Evolutionary conservation across 179 eudicot species (phyloP), one percentile per base, ranked within the genome.

Genomic region (Patellifolia procumbens): DNA sequence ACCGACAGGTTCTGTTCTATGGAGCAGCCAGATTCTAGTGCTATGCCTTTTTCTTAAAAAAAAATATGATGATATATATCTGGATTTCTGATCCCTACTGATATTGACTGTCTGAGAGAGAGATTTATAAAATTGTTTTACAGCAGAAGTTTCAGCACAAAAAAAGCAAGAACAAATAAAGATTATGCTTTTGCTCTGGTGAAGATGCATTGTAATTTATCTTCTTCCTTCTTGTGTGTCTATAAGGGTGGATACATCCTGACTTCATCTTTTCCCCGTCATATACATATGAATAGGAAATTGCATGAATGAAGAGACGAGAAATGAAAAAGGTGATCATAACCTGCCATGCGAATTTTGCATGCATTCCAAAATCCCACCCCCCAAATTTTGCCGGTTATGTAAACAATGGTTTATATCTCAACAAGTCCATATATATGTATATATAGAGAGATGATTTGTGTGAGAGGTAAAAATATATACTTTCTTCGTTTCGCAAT

Each of bases 41-140:
- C 48, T 32, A 16, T 64, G n/a, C 61, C 56, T 74, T 65, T 2
- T 74, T 46, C 42, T 58, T 42, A n/a, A 29, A 29, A n/a, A n/a
- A n/a, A 35, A 12, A 42, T 64, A 62, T 11, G 69, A n/a, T 74
- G 56, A 80, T 72, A 0, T 17, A 67, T 19, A 12, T n/a, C 55
- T 73, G 19, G 48, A 76, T 42, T 71, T 65, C 28, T 76, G 48
- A 45, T 48, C 28, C 91, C 92, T 97, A 86, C 87, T 61, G 97
- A 94, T 71, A 86, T 95, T 43, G 89, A 91, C 74, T 90, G 86
- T 87, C 74, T 95, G 77, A 83, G 97, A 83, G 99, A 95, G 97
- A 84, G 97, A 95, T 83, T 83, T 95, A 55, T 87, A 93, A 74
- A 65, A 79, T 52, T 93, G 88, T 48, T 93, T 95, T 74, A 95